These are phyloP conservation scores for Butyriboletus loyo DNA, from an alignment of 768 basidiomycete species.

Conservation along the genomic window DNA sequence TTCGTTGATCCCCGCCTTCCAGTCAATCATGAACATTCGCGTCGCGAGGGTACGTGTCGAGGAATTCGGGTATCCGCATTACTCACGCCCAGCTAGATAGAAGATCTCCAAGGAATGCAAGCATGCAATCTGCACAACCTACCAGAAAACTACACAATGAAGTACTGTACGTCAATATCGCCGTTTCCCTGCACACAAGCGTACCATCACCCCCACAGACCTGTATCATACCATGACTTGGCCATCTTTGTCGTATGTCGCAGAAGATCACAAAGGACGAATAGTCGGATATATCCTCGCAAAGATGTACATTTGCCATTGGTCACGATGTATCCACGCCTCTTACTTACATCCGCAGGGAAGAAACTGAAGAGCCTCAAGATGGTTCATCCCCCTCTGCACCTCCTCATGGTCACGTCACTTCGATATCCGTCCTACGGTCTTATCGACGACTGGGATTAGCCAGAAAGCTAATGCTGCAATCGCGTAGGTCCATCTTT, in stretches of 20 bases:
- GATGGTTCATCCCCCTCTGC: constrained; percentile 49
- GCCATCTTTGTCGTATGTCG: constrained; percentile 92
- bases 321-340: not conserved
- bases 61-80: not conserved
- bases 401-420: constrained; percentile 84
- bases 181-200: not conserved
- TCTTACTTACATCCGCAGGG: constrained; percentile 46
- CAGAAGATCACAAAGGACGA: constrained; percentile 83
- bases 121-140: constrained; percentile 90
- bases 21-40: constrained; percentile 28
- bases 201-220: constrained; percentile 46
- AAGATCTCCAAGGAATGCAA: constrained; percentile 91
- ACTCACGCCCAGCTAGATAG: constrained; percentile 51
- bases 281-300: constrained; percentile 96
- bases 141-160: constrained; percentile 87
- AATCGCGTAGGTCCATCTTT: constrained; percentile 66
- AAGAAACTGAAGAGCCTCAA: constrained; percentile 43
- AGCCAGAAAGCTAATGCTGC: constrained; percentile 91
- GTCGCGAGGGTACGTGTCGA: constrained; percentile 25
- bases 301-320: constrained; percentile 68
- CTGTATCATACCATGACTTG: constrained; percentile 88
- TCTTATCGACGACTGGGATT: constrained; percentile 88
- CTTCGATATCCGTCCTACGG: constrained; percentile 91
- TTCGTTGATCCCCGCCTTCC: not conserved
- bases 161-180: constrained; percentile 54